These are phyloP conservation scores for Xylariaceae sp. DNA, from an alignment of 2,329 filamentous ascomycete genomes.

Conservation along the genomic window DNA sequence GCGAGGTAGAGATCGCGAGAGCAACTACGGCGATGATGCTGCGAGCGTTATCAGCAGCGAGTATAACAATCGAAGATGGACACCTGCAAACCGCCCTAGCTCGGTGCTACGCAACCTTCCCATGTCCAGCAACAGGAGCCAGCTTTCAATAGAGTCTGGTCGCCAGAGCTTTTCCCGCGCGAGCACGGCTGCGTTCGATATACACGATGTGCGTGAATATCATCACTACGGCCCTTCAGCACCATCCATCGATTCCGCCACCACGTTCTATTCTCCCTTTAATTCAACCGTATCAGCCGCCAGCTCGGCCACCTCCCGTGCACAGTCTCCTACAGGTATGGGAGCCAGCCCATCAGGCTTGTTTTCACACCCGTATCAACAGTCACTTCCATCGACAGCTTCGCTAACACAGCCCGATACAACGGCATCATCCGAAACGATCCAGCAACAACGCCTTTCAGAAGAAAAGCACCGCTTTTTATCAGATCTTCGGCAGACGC, in stretches of 20 bases:
- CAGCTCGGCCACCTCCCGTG: constrained; percentile 52
- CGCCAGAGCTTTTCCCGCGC: constrained; percentile 56
- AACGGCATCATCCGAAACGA: constrained; percentile 61
- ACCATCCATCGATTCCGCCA: constrained; percentile 67
- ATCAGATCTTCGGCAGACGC: constrained; percentile 66
- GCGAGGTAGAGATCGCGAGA: constrained; percentile 41
- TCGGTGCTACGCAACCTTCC: constrained; percentile 53
- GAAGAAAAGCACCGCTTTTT: constrained; percentile 76
- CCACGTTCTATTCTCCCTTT: constrained; percentile 87
- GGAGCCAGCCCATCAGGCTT: constrained; percentile 51
- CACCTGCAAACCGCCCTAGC: constrained; percentile 41
- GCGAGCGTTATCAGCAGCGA: constrained; percentile 53
- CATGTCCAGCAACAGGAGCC: constrained; percentile 54
- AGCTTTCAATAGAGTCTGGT: constrained; percentile 64
- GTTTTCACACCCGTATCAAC: constrained; percentile 41
- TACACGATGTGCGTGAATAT: constrained; percentile 65
- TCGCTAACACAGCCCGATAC: constrained; percentile 57
- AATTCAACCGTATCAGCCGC: constrained; percentile 62
- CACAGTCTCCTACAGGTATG: constrained; percentile 58
- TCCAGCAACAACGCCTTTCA: constrained; percentile 54
- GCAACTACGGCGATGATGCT: constrained; percentile 45
- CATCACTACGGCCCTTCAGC: constrained; percentile 62
- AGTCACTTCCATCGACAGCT: constrained; percentile 39
- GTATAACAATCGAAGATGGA: constrained; percentile 46
- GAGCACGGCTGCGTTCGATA: constrained; percentile 55